Conservation (phyloP, 306 rosid species). For the Sicyos baderoa region DNA sequence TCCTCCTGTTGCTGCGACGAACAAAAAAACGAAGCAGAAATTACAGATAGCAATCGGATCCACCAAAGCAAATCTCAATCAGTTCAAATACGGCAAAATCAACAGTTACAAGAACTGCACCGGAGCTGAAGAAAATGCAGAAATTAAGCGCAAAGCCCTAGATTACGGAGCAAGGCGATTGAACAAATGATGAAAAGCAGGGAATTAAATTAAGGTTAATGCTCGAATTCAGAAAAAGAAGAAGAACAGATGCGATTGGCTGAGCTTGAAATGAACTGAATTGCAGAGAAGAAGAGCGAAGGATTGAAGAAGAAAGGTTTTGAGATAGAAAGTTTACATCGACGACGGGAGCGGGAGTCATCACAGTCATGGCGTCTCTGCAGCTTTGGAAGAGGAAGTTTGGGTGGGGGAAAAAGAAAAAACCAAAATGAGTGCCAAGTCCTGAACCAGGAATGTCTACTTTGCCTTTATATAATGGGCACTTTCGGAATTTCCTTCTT, state of each 20-base stretch:
- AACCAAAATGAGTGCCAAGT: conserved; percentile 20
- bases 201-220: conserved; percentile 8
- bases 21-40: conserved; percentile 11
- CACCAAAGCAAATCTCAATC: conserved; percentile 26
- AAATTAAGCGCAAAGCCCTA: conserved; percentile 43
- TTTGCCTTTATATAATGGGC: conserved; percentile 14
- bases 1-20: too few relatives aligned
- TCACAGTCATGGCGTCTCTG: conserved; percentile 26
- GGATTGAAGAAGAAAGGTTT: background rate
- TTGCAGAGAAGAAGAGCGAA: conserved; percentile 10
- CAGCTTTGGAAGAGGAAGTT: conserved; percentile 29
- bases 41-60: conserved; percentile 36
- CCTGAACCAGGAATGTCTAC: conserved; percentile 18
- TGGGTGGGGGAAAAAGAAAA: background rate
- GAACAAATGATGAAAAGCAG: conserved; percentile 24
- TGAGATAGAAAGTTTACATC: conserved; percentile 44
- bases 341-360: conserved; percentile 53
- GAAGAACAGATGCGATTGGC: conserved; percentile 10
- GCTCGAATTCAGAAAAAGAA: conserved; percentile 7
- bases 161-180: conserved; percentile 13
- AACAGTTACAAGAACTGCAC: conserved; percentile 26
- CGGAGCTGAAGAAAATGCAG: conserved; percentile 21
- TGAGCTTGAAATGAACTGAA: conserved; percentile 18
- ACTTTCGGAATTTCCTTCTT: conserved; percentile 13
- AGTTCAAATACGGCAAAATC: conserved; percentile 34